Conservation (phyloP, 176 grass and related monocot genomes). For the maize (Zea mays) region DNA sequence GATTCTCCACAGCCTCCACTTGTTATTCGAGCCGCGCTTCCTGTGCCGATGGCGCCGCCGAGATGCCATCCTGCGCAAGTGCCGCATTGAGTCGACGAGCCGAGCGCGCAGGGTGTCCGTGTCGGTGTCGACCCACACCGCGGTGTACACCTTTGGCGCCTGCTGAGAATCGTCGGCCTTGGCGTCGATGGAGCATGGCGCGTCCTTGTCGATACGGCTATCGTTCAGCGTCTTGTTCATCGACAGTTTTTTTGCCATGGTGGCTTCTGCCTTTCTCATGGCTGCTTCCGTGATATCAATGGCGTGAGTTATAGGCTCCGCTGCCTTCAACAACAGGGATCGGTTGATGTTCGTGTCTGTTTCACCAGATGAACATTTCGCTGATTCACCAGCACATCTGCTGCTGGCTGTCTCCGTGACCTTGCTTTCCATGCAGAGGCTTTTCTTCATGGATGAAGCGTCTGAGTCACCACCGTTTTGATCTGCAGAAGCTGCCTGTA, state of each 20-base stretch:
- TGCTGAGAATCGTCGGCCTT: constrained; percentile 7
- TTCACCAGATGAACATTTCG: constrained; percentile 11
- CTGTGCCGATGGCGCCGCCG: constrained; percentile 21
- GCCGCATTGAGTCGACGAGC: constrained; percentile 37
- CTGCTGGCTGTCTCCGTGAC: not conserved
- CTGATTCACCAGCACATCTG: not conserved
- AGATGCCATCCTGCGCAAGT: constrained; percentile 41
- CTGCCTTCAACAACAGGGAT: no score
- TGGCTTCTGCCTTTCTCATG: constrained; percentile 12
- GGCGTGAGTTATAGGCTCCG: not conserved
- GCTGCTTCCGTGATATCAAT: constrained; percentile 9
- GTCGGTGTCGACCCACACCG: constrained; percentile 43
- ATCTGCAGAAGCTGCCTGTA: not conserved
- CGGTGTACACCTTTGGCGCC: constrained; percentile 40
- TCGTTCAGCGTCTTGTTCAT: not conserved
- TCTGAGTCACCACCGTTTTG: not conserved
- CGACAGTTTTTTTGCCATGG: not conserved
- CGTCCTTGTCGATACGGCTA: not conserved
- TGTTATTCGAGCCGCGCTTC: constrained; percentile 9
- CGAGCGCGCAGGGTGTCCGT: constrained; percentile 38
- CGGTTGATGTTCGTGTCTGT: not conserved
- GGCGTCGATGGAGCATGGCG: not conserved
- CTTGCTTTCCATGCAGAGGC: constrained; percentile 11
- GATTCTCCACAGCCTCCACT: constrained; percentile 41
- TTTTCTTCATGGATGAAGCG: not conserved